phyloP scores from a whole-genome alignment of 1,284 basidiomycete genomes.

The Dichomitus squalens region DNA sequence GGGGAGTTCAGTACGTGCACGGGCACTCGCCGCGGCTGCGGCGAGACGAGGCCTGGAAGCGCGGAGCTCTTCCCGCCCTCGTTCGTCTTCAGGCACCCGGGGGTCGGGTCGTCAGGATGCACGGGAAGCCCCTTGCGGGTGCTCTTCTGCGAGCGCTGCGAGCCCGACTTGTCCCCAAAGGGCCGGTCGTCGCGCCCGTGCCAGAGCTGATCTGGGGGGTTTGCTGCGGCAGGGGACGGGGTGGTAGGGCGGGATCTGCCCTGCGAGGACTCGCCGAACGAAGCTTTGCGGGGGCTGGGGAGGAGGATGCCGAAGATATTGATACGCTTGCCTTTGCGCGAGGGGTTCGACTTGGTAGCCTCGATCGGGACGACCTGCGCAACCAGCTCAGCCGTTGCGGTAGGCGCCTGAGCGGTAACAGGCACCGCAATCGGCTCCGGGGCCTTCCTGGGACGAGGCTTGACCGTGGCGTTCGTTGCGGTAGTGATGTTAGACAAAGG shows the following conservation, averaged over 20 bases:
- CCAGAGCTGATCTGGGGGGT: conserved; percentile 12
- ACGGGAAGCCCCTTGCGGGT: conserved; percentile 15
- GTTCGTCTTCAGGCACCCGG: conserved; percentile 15
- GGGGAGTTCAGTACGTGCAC: conserved; percentile 29
- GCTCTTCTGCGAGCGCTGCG: conserved; percentile 22
- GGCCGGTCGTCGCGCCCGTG: conserved; percentile 19
- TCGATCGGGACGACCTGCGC: conserved; percentile 24
- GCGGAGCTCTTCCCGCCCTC: conserved; percentile 20
- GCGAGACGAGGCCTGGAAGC: conserved; percentile 19
- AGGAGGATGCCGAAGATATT: conserved; percentile 35
- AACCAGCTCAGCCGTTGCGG: conserved; percentile 20
- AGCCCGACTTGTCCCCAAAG: conserved; percentile 31
- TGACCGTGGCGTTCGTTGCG: conserved; percentile 58
- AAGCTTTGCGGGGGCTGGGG: conserved; percentile 28
- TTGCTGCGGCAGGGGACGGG: conserved; percentile 19
- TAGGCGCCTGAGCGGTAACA: conserved; percentile 9
- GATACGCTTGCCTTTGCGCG: conserved; percentile 32
- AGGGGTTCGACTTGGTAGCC: conserved; percentile 18
- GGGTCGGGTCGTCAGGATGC: conserved; percentile 11
- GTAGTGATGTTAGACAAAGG: conserved; percentile 67
- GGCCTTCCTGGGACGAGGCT: conserved; percentile 36
- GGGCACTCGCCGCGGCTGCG: conserved; percentile 23
- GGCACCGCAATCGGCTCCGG: conserved; percentile 18
- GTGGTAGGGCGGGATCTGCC: conserved; percentile 26
- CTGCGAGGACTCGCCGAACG: conserved; percentile 26